Evolutionary conservation across 176 grass and related monocot species (phyloP), one percentile per base, ranked within the genome.

Genomic region (barley (Hordeum vulgare)): DNA sequence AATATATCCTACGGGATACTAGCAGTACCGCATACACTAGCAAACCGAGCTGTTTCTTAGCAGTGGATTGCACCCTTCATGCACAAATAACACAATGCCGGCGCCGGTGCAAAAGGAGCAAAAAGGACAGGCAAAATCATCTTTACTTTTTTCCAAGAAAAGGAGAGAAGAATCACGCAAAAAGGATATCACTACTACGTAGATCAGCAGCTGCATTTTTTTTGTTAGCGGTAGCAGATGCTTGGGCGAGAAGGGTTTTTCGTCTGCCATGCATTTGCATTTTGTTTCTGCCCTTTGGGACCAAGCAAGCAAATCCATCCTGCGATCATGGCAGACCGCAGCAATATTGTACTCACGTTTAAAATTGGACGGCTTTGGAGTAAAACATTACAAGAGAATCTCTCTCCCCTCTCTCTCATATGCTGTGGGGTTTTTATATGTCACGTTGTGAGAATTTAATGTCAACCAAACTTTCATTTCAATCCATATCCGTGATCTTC

Each of bases 261-360:
- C 81, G 44, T 57, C 66, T 11, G 81, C 81, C 86, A 66, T 74
- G 77, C 77, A 73, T 73, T 79, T 76, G 6, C 25, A 2, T 6
- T 42, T 20, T 9, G 45, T 90, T 90, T 47, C 88, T 78, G 79
- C 58, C 25, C 88, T 90, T 90, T 1, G 21, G 21, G 88, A 82
- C 77, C 83, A 90, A 90, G 88, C 88, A 90, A 85, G n/a, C n/a
- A n/a, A n/a, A n/a, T n/a, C n/a, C n/a, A 73, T 85, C 28, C 76
- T 51, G 70, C 11, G 69, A 76, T 85, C 83, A 20, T 71, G 88
- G 31, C 63, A 42, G 53, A 54, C 71, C 75, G 80, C 75, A 18
- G 4, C 42, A 82, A 84, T 49, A 49, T 7, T 17, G 18, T 7
- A 66, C 10, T 0, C 56, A 0, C 0, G 8, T 41, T 66, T 70